Base-by-base conservation (phyloP, 1,139 yeast genomes). In the Geotrichum klebahnii region DNA sequence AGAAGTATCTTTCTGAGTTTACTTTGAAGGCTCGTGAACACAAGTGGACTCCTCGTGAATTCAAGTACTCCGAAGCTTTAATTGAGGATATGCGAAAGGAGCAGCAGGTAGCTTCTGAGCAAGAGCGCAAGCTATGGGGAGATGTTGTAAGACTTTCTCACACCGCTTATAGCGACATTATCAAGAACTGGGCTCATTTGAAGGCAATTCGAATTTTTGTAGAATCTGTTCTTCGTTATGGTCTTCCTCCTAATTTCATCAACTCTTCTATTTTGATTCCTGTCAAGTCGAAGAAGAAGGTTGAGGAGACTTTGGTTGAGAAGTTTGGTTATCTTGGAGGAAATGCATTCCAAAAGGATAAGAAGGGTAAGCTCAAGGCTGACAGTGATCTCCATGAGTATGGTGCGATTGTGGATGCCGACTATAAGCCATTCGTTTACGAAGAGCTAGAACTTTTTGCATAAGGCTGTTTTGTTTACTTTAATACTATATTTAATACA, bases 41-140 rank as follows among this genome's bases (percentile, higher is more conserved):
- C 59, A 87, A 87, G 70, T 92, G 90, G 84, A 81, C 85, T 55
- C 97, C 97, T 47, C 81, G 99, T 65, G 98, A 94, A 61, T 89
- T 89, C 65, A 80, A 82, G 53, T 89, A 88, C 69, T 83, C 92
- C 16, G 96, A 87, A 61, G 90, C 84, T 56, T 69, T 76, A 31
- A 78, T 88, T 55, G 82, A 81, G 60, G 78, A 79, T 59, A 73
- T 87, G 73, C 79, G 85, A 65, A 78, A 82, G 66, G 97, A 90
- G 67, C 84, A 80, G 61, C 85, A 82, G 62, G 73, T 79, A 56
- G 89, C 95, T 14, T 77, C 80, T 48, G 80, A 82, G 60, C 77
- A 80, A 39, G 97, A 90, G 71, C 76, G 80, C 44, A 80, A 81
- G 59, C 70, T 85, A 56, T 84, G 83, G 65, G 82, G 81, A 55